Evolutionary conservation across 768 basidiomycete species (phyloP), one percentile per base, ranked within the genome.

Genomic region (Pisolithus microcarpus): DNA sequence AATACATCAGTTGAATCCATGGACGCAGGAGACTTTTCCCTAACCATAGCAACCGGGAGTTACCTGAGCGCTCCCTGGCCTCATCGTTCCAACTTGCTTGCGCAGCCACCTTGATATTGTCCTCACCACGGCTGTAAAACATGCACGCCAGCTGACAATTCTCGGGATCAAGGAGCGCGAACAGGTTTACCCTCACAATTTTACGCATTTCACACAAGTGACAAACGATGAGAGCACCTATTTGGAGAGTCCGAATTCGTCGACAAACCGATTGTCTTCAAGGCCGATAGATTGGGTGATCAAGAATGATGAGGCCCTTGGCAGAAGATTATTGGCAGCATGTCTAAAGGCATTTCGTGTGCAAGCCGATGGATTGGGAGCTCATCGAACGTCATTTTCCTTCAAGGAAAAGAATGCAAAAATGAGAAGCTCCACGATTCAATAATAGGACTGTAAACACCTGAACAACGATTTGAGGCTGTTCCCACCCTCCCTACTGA

Each of bases 121-220:
- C 24, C 13, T 63, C 8, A 54, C 46, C 19, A 38, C 58, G n/a
- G 34, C 44, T 5, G 49, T 52, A 5, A 48, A 21, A 16, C 21
- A 34, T 30, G 52, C 54, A 13, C 16, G 13, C 2, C 15, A 45
- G 21, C 21, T 23, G 11, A 7, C 58, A 9, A 52, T 59, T 0
- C 58, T 59, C 26, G 39, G 52, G 16, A 45, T 48, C 9, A 51
- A 61, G 50, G 58, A 7, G 45, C 54, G 10, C 44, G 24, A 38
- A n/a, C 28, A 30, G 18, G 21, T 43, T 18, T 65, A 54, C 39
- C 52, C 54, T 0, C 49, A 51, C 19, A 6, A 58, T 4, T 62
- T 65, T 24, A 53, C 53, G 38, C 54, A 56, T 43, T 65, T 52
- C 8, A 38, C 16, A 21, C 65, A 43, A 34, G 64, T 63, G 30